phyloP scores from a whole-genome alignment of 164 flowering plant genomes.

The Chloranthus sessilifolius region DNA sequence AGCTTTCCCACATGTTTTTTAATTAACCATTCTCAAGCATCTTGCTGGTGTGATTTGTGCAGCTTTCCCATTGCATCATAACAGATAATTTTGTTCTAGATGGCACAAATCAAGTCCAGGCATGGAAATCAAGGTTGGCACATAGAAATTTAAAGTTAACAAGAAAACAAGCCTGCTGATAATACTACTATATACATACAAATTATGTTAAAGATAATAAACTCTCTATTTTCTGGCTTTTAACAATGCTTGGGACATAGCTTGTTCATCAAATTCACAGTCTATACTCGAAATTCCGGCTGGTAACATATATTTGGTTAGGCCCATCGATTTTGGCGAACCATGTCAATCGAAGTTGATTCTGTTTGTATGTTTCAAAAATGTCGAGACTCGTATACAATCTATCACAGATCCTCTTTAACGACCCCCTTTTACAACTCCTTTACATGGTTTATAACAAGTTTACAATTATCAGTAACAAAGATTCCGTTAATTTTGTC shows the following conservation, averaged over 20 bases:
- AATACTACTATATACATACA: too few relatives aligned
- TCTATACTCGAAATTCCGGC: constrained; percentile 44
- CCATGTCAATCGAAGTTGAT: constrained; percentile 66
- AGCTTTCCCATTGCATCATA: too few relatives aligned
- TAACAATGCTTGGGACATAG: constrained; percentile 57
- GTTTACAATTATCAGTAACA: neutral
- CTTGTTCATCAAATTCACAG: constrained; percentile 46
- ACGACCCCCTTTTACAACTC: neutral
- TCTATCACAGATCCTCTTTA: neutral
- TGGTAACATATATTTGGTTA: constrained; percentile 43
- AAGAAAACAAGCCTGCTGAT: too few relatives aligned
- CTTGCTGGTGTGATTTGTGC: too few relatives aligned
- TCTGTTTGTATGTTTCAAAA: constrained; percentile 41
- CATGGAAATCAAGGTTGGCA: too few relatives aligned
- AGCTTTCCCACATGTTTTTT: too few relatives aligned
- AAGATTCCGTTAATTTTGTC: neutral
- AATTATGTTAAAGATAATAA: too few relatives aligned
- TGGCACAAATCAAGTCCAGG: too few relatives aligned
- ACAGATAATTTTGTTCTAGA: too few relatives aligned
- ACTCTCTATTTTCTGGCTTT: constrained; percentile 77
- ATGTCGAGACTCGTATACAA: neutral
- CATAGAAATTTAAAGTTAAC: too few relatives aligned
- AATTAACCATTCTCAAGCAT: too few relatives aligned
- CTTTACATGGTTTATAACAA: neutral
- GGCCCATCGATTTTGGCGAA: constrained; percentile 62